Percentiles rank a stretch among this genome's conserved stretches.
These are phyloP conservation scores for Mentha longifolia DNA, from an alignment of 257 asterid species.

Conservation along the genomic window DNA sequence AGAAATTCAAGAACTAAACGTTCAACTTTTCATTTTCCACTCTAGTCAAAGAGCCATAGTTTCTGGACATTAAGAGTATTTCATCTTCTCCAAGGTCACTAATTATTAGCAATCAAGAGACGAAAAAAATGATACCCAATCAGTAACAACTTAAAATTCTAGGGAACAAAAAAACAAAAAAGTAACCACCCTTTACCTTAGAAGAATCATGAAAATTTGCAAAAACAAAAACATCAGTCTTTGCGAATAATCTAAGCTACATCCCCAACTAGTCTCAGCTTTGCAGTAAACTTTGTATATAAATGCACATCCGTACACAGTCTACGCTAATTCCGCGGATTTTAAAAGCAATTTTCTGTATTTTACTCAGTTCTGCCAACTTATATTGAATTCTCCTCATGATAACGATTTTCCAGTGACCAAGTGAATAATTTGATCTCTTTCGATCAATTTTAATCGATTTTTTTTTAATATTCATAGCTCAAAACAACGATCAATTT, in stretches of 20 bases:
- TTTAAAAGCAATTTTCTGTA: neutral
- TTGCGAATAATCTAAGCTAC: too few relatives aligned
- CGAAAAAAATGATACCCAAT: neutral
- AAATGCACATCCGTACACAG: neutral
- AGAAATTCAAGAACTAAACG: neutral
- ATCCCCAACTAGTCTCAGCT: neutral
- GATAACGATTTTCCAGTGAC: neutral
- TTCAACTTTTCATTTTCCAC: neutral
- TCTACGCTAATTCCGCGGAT: neutral
- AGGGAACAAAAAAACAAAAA: neutral
- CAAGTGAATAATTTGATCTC: neutral
- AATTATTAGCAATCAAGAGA: neutral
- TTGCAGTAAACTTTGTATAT: neutral
- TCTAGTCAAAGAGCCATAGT: neutral
- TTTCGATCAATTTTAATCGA: neutral
- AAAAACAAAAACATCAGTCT: neutral
- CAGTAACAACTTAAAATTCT: neutral
- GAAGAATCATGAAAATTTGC: neutral
- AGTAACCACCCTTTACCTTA: neutral
- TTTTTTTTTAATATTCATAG: neutral
- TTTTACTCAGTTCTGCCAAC: neutral
- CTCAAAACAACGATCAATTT: neutral
- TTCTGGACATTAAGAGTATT: neutral
- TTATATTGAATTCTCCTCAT: neutral
- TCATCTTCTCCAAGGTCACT: neutral